Percentiles rank a stretch among this genome's conserved stretches.
Evolutionary conservation across 148 eudicot species (phyloP).

Genomic region (Chenopodium album): DNA sequence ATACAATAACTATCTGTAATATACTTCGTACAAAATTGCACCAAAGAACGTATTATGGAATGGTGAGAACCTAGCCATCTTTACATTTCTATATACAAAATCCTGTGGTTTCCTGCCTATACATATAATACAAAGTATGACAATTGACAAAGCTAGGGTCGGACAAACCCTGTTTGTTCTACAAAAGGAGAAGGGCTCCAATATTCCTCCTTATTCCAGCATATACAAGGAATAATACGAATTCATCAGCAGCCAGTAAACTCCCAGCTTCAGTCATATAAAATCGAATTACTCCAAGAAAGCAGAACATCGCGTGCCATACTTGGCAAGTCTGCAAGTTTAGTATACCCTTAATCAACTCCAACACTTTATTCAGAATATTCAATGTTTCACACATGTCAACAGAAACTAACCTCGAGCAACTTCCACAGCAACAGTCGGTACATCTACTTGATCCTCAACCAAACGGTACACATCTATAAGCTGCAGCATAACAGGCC

Average conservation of each 20-base stretch:
- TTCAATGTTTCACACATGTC: neutral
- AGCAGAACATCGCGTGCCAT: constrained; percentile 82
- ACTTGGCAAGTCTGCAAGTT: constrained; percentile 68
- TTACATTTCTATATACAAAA: constrained; percentile 18
- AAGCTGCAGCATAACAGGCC: constrained; percentile 46
- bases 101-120: constrained; percentile 26
- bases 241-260: neutral
- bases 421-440: constrained; percentile 66
- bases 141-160: neutral
- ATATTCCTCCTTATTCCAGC: constrained; percentile 4
- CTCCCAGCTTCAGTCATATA: constrained; percentile 47
- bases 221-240: neutral
- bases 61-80: constrained; percentile 14
- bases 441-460: constrained; percentile 87
- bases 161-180: constrained; percentile 22
- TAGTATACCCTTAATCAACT: constrained; percentile 6
- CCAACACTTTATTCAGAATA: neutral
- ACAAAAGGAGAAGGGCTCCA: constrained; percentile 15
- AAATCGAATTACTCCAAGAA: constrained; percentile 81
- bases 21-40: neutral
- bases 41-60: neutral
- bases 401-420: constrained; percentile 60
- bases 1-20: neutral
- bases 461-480: constrained; percentile 86
- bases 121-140: neutral